Percentiles rank a stretch among this genome's conserved stretches.
phyloP scores from a whole-genome alignment of 768 basidiomycete genomes.

The Macrolepiota fuliginosa region DNA sequence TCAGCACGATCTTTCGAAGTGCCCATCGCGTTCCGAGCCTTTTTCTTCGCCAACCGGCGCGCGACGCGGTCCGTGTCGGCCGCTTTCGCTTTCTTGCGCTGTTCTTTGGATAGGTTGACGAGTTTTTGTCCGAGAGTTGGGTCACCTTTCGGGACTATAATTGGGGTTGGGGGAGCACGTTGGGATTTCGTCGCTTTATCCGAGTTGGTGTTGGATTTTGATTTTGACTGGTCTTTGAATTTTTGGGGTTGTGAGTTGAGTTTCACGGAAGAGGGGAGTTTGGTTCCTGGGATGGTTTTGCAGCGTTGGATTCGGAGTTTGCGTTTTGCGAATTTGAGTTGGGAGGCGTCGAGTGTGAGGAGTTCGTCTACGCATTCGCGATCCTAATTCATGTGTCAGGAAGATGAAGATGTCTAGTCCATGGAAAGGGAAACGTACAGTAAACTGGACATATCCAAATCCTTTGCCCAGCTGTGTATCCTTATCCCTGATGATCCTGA shows the following conservation, averaged over 20 bases:
- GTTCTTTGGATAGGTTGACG: constrained; percentile 76
- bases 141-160: constrained; percentile 71
- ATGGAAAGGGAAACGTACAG: constrained; percentile 44
- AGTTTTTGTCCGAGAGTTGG: constrained; percentile 79
- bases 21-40: constrained; percentile 55
- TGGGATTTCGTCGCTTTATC: constrained; percentile 16
- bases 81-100: constrained; percentile 81
- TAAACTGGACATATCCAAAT: constrained; percentile 89
- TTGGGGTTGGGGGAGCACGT: constrained; percentile 19
- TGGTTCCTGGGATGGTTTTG: constrained; percentile 58
- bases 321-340: constrained; percentile 91
- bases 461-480: constrained; percentile 95
- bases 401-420: constrained; percentile 5
- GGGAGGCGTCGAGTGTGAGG: constrained; percentile 70
- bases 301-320: constrained; percentile 90
- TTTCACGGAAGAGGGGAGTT: constrained; percentile 20
- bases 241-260: constrained; percentile 12
- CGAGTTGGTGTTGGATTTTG: background rate
- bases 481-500: constrained; percentile 87
- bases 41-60: constrained; percentile 88
- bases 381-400: constrained; percentile 51
- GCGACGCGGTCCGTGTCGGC: constrained; percentile 78
- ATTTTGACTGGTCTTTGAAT: background rate
- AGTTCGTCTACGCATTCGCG: constrained; percentile 91
- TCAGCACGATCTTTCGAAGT: constrained; percentile 13